Percentiles rank a stretch among this genome's conserved stretches.
These are phyloP conservation scores for Lasiosphaeria miniovina DNA, from an alignment of 495 filamentous ascomycete genomes.

Conservation along the genomic window DNA sequence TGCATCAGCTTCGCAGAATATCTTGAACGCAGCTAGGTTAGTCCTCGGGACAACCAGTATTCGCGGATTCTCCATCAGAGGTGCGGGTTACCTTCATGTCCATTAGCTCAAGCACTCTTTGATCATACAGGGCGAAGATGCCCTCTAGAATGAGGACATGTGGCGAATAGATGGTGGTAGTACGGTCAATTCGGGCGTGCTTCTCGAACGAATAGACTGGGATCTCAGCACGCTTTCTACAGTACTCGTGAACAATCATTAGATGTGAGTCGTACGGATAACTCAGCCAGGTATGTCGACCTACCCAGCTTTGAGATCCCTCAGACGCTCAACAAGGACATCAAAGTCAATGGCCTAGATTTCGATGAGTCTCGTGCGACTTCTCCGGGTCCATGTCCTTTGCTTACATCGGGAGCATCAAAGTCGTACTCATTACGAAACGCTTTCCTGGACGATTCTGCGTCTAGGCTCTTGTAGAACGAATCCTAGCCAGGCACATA, in stretches of 20 bases:
- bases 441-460: slow-evolving; percentile 70
- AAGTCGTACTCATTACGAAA: slow-evolving; percentile 94
- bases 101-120: slow-evolving; percentile 76
- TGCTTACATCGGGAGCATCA: slow-evolving; percentile 70
- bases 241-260: background rate
- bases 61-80: too few species aligned
- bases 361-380: slow-evolving; percentile 12
- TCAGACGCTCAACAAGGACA: slow-evolving; percentile 71
- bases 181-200: slow-evolving; percentile 74
- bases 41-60: background rate
- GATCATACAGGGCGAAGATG: slow-evolving; percentile 91
- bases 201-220: slow-evolving; percentile 94
- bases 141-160: slow-evolving; percentile 95
- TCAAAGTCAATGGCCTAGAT: slow-evolving; percentile 87
- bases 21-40: slow-evolving; percentile 43
- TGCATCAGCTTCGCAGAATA: slow-evolving; percentile 94
- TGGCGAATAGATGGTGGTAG: slow-evolving; percentile 88
- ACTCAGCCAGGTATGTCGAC: slow-evolving; percentile 16
- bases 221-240: slow-evolving; percentile 86
- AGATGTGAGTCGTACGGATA: slow-evolving; percentile 1
- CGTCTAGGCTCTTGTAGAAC: slow-evolving; percentile 83
- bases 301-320: slow-evolving; percentile 88
- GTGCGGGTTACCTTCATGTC: slow-evolving; percentile 73
- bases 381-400: slow-evolving; percentile 2
- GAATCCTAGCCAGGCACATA: slow-evolving; percentile 65